Evolutionary conservation across 805 yeast genomes (phyloP).

Genomic region (Lachancea sp.): DNA sequence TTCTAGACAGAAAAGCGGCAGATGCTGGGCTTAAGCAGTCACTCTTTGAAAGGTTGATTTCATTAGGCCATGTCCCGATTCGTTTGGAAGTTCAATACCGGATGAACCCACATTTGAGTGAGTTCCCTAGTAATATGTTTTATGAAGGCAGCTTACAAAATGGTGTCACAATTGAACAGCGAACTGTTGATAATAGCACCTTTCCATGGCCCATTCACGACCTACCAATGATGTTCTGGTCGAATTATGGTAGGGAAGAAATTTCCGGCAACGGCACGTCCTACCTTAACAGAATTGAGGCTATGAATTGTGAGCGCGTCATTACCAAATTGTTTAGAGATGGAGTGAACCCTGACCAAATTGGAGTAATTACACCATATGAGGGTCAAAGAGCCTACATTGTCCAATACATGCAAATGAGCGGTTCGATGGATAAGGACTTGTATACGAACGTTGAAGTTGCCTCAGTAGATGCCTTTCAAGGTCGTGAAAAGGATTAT

Average conservation of each 20-base stretch:
- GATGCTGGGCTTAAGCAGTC: constrained; percentile 85
- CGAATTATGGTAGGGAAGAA: constrained; percentile 83
- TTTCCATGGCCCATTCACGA: constrained; percentile 91
- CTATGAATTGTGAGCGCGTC: constrained; percentile 77
- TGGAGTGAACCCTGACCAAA: constrained; percentile 72
- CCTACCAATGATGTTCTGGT: constrained; percentile 96
- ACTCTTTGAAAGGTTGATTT: constrained; percentile 76
- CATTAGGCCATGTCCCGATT: constrained; percentile 77
- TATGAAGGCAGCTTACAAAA: constrained; percentile 90
- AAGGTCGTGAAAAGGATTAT: constrained; percentile 94
- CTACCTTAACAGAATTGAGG: constrained; percentile 79
- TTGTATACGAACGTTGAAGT: constrained; percentile 72
- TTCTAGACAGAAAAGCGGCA: constrained; percentile 70
- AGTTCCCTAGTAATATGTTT: constrained; percentile 84
- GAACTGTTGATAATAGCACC: constrained; percentile 46
- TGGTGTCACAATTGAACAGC: constrained; percentile 76
- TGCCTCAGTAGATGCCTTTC: constrained; percentile 96
- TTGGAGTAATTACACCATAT: constrained; percentile 91
- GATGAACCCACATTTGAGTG: constrained; percentile 86
- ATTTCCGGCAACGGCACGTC: constrained; percentile 76
- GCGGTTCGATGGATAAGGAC: constrained; percentile 60
- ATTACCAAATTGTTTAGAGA: constrained; percentile 67
- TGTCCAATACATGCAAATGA: constrained; percentile 67
- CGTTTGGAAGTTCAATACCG: constrained; percentile 89
- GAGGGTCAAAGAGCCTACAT: constrained; percentile 88